These are phyloP conservation scores for Xylaria sp. DNA, from an alignment of 2,329 filamentous ascomycete genomes.

Conservation along the genomic window DNA sequence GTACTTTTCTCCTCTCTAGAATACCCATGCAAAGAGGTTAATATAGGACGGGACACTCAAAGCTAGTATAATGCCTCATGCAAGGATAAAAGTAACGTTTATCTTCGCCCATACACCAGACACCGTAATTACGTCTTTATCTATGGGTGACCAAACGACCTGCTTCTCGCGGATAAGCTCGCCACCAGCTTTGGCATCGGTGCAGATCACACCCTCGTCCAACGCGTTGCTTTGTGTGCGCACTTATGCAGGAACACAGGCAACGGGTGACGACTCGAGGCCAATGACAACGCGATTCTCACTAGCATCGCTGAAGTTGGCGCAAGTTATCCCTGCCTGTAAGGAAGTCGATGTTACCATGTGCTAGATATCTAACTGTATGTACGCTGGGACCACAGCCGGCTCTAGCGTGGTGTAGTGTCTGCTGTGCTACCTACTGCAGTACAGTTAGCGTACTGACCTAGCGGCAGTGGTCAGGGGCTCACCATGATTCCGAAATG, in stretches of 20 bases:
- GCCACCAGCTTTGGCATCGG: not conserved
- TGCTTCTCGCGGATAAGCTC: constrained; percentile 28
- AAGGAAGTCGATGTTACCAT: constrained; percentile 8
- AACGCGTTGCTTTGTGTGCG: not conserved
- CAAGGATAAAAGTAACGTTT: not conserved
- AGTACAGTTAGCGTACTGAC: too few relatives aligned
- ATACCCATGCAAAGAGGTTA: too few relatives aligned
- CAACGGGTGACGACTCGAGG: constrained; percentile 3
- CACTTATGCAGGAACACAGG: constrained; percentile 35
- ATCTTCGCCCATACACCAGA: not conserved
- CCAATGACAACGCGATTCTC: constrained; percentile 24
- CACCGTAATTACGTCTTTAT: not conserved
- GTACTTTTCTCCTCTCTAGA: too few relatives aligned
- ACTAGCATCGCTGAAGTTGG: not conserved
- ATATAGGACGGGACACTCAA: too few relatives aligned
- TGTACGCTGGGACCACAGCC: constrained; percentile 8
- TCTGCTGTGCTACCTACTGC: too few relatives aligned
- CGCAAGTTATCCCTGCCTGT: constrained; percentile 10
- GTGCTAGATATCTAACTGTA: not conserved
- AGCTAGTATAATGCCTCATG: not conserved
- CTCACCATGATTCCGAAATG: not conserved
- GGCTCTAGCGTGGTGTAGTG: constrained; percentile 1
- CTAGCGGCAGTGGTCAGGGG: not conserved
- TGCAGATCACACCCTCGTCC: constrained; percentile 4
- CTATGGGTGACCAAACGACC: constrained; percentile 9